These are phyloP conservation scores for Apiospora arundinis DNA, from an alignment of 2,329 filamentous ascomycete genomes.

Conservation along the genomic window DNA sequence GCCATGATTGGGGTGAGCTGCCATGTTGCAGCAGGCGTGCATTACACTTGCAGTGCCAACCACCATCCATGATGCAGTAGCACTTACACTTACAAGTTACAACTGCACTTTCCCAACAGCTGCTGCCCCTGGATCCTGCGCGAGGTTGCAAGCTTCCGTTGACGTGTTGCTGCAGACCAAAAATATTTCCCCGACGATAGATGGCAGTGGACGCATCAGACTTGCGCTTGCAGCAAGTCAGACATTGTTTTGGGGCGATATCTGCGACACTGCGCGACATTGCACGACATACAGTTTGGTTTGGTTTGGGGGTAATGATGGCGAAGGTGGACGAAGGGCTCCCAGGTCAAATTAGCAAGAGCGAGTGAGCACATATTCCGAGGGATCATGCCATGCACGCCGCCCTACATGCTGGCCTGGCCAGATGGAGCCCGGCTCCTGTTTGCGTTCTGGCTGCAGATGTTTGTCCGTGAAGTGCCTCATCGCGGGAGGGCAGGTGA, in stretches of 20 bases:
- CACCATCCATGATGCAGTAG: slow-evolving; percentile 2
- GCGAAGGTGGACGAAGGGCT: not conserved
- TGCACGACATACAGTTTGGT: slow-evolving; percentile 23
- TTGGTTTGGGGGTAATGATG: not conserved
- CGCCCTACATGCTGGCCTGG: not conserved
- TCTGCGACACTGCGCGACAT: slow-evolving; percentile 27
- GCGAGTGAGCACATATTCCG: not conserved
- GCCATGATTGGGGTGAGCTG: slow-evolving; percentile 6
- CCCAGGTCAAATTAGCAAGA: slow-evolving; percentile 10
- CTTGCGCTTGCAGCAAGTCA: not conserved
- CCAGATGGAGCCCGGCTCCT: slow-evolving; percentile 4
- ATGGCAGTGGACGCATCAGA: not conserved
- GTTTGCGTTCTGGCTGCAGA: slow-evolving; percentile 15
- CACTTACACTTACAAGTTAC: not conserved
- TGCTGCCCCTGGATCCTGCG: slow-evolving; percentile 8
- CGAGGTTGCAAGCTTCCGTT: slow-evolving; percentile 1
- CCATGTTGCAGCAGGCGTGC: slow-evolving; percentile 7
- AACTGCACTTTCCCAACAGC: slow-evolving; percentile 6
- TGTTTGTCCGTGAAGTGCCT: slow-evolving; percentile 18
- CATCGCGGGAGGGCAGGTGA: not conserved
- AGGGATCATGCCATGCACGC: not conserved
- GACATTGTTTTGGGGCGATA: slow-evolving; percentile 12
- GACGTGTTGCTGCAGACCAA: slow-evolving; percentile 18
- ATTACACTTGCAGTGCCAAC: slow-evolving; percentile 14
- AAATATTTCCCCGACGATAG: not conserved